Percentiles rank a stretch among this genome's conserved stretches.
phyloP scores from a whole-genome alignment of 2,329 filamentous ascomycete species.

The Colletotrichum aenigma region DNA sequence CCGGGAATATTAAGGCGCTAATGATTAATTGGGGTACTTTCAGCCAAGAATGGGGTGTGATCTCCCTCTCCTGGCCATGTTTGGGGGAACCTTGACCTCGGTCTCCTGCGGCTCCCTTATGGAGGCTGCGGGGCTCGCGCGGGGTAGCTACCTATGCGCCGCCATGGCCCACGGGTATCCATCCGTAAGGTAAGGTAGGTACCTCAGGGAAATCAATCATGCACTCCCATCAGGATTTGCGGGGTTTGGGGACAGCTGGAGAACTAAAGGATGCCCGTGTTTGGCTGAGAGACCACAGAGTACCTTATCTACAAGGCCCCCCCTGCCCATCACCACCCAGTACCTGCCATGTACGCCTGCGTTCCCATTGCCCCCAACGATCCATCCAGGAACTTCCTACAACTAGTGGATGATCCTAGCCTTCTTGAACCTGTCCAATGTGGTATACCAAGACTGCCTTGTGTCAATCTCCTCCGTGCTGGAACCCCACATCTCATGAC shows the following conservation, averaged over 20 bases:
- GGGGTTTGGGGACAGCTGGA: not conserved
- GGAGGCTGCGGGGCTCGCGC: not conserved
- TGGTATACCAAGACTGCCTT: conserved; percentile 32
- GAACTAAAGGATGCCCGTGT: not conserved
- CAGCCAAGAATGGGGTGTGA: not conserved
- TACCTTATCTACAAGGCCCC: not conserved
- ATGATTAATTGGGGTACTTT: not conserved
- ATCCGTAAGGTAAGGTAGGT: not conserved
- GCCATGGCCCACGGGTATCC: not conserved
- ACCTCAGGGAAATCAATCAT: not conserved
- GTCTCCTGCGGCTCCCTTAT: not conserved
- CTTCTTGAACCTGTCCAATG: conserved; percentile 33
- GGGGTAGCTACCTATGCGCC: not conserved
- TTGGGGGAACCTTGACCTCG: not conserved
- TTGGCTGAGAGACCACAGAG: not conserved
- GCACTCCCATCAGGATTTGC: not conserved
- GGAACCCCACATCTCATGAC: conserved; percentile 33
- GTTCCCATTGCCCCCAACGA: not conserved
- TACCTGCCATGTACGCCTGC: not conserved
- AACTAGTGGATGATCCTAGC: conserved; percentile 36
- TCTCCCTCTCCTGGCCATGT: not conserved
- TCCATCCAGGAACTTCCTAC: not conserved
- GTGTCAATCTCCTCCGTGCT: conserved; percentile 31
- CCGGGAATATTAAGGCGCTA: not conserved
- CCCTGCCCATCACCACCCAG: not conserved